Base-by-base conservation (phyloP, 1,139 yeast genomes). In the Debaryomyces subglobosus region DNA sequence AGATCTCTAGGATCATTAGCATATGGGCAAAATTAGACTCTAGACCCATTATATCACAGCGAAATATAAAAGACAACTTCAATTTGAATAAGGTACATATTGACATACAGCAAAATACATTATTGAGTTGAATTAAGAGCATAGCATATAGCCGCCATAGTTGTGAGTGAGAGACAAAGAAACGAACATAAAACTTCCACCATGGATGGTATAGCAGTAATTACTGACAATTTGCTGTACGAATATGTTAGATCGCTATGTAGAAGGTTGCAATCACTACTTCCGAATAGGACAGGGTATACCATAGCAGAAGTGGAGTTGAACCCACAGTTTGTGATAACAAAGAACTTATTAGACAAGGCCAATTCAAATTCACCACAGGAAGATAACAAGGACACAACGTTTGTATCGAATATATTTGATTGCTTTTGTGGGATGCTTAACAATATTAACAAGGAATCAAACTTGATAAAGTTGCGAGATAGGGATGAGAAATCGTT, bases 251-350 rank as follows among this genome's bases (percentile, higher is more conserved):
- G 53, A 32, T 55, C 67, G 1, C 47, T 68, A 35, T 52, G 60
- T 15, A 63, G 62, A 51, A 56, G 77, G 47, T 56, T 73, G 29
- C 71, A 66, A 39, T 63, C 71, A 23, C 61, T 74, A 34, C 61
- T 75, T 30, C 79, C 80, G 12, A 65, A 62, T 52, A 58, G 72
- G 33, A 72, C 79, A 0, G 78, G 79, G 7, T 66, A 69, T 51
- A 58, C 72, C 4, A 53, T 71, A n/a, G 67, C 68, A n/a, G 79
- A 75, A 51, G 75, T 75, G 7, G 79, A 75, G 57, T 59, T 74
- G 40, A 72, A 74, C 49, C 74, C 76, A 6, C 79, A 74, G 53
- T 75, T 65, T 51, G 50, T 67, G 13, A 55, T 62, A 23, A 68
- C 78, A 16, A 68, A 65, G 43, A 58, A 63, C 25, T 58, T 75